phyloP scores from a whole-genome alignment of 768 basidiomycete species.

The Erythrobasidium yunnanense region DNA sequence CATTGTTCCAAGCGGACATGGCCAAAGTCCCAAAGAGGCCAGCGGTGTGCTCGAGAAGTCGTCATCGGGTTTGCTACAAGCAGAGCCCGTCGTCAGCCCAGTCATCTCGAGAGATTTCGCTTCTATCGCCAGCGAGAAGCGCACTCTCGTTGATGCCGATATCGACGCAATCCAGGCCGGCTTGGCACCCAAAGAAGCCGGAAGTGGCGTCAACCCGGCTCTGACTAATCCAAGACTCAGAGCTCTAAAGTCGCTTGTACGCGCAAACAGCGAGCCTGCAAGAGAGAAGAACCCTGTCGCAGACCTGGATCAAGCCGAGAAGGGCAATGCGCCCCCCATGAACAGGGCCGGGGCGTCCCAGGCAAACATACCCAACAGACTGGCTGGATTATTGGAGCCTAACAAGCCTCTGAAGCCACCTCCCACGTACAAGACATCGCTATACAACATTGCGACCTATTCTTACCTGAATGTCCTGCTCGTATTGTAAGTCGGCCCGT shows the following conservation, averaged over 20 bases:
- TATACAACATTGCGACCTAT: constrained; percentile 21
- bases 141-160: too few species aligned
- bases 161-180: too few species aligned
- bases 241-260: neutral
- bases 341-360: too few species aligned
- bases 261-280: neutral
- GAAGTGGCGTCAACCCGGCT: neutral
- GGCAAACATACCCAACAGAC: neutral
- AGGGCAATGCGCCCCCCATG: too few species aligned
- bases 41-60: neutral
- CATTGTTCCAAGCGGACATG: neutral
- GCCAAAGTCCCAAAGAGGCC: neutral
- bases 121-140: too few species aligned
- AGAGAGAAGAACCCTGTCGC: neutral
- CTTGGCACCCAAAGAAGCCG: too few species aligned
- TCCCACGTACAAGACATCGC: constrained; percentile 6
- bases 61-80: neutral
- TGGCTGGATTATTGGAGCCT: constrained; percentile 16
- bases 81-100: neutral
- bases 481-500: constrained; percentile 17
- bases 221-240: neutral
- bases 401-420: constrained; percentile 18
- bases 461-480: constrained; percentile 27
- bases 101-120: neutral
- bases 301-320: neutral